A percentile compares a stretch with the other conserved stretches of the same genome.
These are phyloP conservation scores for Fusarium succisae DNA, from an alignment of 2,329 filamentous ascomycete species.

Conservation along the genomic window DNA sequence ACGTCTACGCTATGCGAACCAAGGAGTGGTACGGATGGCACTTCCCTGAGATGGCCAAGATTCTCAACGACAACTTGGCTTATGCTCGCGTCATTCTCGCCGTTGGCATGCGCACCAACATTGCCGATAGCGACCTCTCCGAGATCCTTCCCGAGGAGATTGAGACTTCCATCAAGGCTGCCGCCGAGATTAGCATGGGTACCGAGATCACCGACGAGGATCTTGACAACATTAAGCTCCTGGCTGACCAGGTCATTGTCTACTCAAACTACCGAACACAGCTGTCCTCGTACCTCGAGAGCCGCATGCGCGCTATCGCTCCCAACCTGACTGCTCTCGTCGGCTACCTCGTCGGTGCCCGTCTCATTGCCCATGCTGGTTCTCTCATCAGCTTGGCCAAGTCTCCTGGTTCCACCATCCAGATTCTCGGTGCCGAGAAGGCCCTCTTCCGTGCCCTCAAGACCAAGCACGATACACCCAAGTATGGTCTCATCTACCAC, in stretches of 20 bases:
- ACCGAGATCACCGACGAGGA: conserved; percentile 95
- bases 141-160: conserved; percentile 96
- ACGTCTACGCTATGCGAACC: conserved; percentile 98
- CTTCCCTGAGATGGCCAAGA: conserved; percentile 97
- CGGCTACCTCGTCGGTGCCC: conserved; percentile 91
- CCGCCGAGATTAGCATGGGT: conserved; percentile 97
- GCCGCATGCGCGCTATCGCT: conserved; percentile 95
- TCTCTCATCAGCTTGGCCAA: conserved; percentile 96
- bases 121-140: conserved; percentile 78
- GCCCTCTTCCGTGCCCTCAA: conserved; percentile 97
- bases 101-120: conserved; percentile 89
- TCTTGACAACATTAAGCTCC: conserved; percentile 87
- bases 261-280: conserved; percentile 91
- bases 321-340: conserved; percentile 95
- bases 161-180: conserved; percentile 88
- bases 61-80: conserved; percentile 95
- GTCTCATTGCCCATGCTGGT: conserved; percentile 93
- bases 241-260: conserved; percentile 92
- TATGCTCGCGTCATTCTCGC: conserved; percentile 89
- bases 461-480: conserved; percentile 99
- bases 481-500: conserved; percentile 96
- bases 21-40: conserved; percentile 99
- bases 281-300: conserved; percentile 87
- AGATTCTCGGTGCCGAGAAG: conserved; percentile 98
- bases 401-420: conserved; percentile 92